Percentiles rank a stretch among this genome's conserved stretches.
These are phyloP conservation scores for Carex scoparia DNA, from an alignment of 176 grass and related monocot genomes.

Conservation along the genomic window DNA sequence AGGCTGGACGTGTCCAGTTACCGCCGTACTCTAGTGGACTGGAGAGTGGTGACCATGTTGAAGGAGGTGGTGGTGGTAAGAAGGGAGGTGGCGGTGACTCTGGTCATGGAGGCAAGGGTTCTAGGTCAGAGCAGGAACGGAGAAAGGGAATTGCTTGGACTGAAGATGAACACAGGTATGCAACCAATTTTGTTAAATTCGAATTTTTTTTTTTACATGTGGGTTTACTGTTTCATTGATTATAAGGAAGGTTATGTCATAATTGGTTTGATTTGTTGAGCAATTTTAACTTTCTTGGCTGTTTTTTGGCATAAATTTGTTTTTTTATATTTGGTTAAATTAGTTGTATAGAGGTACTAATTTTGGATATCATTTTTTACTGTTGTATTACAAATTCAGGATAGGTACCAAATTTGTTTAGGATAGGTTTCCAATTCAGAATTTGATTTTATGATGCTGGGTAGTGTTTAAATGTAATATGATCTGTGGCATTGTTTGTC, in stretches of 20 bases:
- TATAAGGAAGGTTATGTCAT: neutral
- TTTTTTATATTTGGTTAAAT: neutral
- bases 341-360: neutral
- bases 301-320: neutral
- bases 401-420: neutral
- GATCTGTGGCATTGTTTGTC: neutral
- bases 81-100: constrained; percentile 40
- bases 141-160: constrained; percentile 96
- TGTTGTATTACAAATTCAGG: neutral
- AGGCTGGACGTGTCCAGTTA: constrained; percentile 67
- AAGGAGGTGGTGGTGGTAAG: constrained; percentile 24
- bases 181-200: neutral
- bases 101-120: constrained; percentile 38
- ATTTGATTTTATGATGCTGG: neutral
- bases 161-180: constrained; percentile 93
- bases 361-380: neutral
- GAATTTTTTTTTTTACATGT: neutral
- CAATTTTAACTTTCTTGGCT: neutral
- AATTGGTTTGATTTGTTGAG: neutral
- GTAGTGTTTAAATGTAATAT: neutral
- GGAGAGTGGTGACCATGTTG: constrained; percentile 24
- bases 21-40: constrained; percentile 42
- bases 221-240: constrained; percentile 24
- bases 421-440: neutral
- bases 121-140: constrained; percentile 78